Evolutionary conservation across 306 rosid genomes (phyloP), one percentile per base, ranked within the genome.

Genomic region (Prunus kanzakura): DNA sequence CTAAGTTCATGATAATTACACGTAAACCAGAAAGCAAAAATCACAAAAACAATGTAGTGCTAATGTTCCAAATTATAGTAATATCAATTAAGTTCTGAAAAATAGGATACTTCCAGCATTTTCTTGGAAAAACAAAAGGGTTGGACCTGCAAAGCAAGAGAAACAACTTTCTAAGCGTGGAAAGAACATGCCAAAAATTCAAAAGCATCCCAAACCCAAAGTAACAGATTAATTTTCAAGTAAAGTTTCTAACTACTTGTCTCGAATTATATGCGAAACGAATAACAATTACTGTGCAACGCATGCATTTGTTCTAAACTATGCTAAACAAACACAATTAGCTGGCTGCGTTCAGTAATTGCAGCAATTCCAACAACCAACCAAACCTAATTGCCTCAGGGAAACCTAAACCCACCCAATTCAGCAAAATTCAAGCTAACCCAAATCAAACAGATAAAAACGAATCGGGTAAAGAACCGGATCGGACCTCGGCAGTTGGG

Each of bases 41-140:
- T 7, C 23, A 32, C 19, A 27, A 55, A 49, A 52, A 23, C 50
- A 65, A 29, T 18, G 54, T 3, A 57, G 73, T 22, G 19, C 57
- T 11, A 71, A 50, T 11, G 46, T 18, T 56, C 55, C 20, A 14
- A 71, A 60, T 55, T 14, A 46, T 69, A 27, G 54, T 23, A 64
- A 67, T 16, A 58, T 32, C 41, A 71, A 76, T 3, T 35, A 77
- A 79, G 82, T 30, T 67, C 45, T 8, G 22, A 22, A 1, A 56
- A 76, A 18, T 61, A 89, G 99, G 99, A 95, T 96, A 96, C 99
- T 96, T 85, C 99, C 99, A 73, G 99, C 99, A 87, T 96, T 93
- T 82, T 96, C 99, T 87, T 96, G 99, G 77, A 93, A 96, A 88
- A 96, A 96, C 86, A 96, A 82, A 71, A 96, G 82, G 46, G 99